phyloP scores from a whole-genome alignment of 1,284 basidiomycete genomes.

The Butyriboletus appendiculatus region DNA sequence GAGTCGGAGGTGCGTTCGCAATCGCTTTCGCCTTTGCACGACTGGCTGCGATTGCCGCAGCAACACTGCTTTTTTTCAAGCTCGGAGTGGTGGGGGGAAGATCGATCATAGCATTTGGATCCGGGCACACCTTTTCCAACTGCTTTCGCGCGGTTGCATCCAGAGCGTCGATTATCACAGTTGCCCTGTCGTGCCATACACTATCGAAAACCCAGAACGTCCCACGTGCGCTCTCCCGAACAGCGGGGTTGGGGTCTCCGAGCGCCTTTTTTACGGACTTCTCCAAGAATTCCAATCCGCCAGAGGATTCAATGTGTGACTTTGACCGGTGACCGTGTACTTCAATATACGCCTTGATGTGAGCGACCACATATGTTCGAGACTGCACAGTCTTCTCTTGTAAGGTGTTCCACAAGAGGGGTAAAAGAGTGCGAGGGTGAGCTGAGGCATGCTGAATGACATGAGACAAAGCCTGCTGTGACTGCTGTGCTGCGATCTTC shows the following conservation, averaged over 20 bases:
- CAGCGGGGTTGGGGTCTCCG: slow-evolving; percentile 77
- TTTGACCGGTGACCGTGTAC: slow-evolving; percentile 66
- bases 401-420: slow-evolving; percentile 72
- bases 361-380: slow-evolving; percentile 66
- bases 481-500: slow-evolving; percentile 87
- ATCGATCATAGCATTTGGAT: slow-evolving; percentile 44
- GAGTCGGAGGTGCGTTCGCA: slow-evolving; percentile 71
- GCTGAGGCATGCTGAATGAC: slow-evolving; percentile 75
- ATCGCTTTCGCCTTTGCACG: slow-evolving; percentile 83
- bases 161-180: slow-evolving; percentile 63
- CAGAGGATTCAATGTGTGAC: slow-evolving; percentile 62
- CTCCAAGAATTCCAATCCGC: slow-evolving; percentile 70
- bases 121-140: slow-evolving; percentile 81
- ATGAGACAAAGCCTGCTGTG: slow-evolving; percentile 71
- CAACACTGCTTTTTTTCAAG: slow-evolving; percentile 73
- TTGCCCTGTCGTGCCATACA: slow-evolving; percentile 74
- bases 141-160: slow-evolving; percentile 79
- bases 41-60: slow-evolving; percentile 81
- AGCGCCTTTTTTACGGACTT: slow-evolving; percentile 73
- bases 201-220: slow-evolving; percentile 83
- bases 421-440: slow-evolving; percentile 69
- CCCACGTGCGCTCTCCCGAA: slow-evolving; percentile 72
- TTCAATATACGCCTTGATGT: slow-evolving; percentile 76
- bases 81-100: slow-evolving; percentile 51
- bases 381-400: slow-evolving; percentile 87